phyloP scores from a whole-genome alignment of 164 flowering plant genomes.

The Akebia trifoliata region DNA sequence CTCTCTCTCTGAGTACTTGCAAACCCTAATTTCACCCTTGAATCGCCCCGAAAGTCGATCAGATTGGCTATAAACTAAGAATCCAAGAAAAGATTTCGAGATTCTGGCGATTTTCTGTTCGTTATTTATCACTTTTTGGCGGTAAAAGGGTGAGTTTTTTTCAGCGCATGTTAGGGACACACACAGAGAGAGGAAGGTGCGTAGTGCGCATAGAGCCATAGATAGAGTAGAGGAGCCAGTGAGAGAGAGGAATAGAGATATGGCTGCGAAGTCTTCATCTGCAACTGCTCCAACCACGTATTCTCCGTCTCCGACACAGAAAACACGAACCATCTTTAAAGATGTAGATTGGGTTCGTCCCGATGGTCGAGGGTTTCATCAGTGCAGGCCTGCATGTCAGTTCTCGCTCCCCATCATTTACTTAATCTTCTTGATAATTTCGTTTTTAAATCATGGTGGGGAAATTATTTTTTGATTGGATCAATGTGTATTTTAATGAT shows the following conservation, averaged over 20 bases:
- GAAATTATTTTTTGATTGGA: background rate
- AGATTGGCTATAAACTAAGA: too few species aligned
- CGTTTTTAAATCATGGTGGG: background rate
- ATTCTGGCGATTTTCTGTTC: too few species aligned
- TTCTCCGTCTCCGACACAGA: constrained; percentile 46
- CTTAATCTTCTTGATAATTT: background rate
- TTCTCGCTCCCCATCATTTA: background rate
- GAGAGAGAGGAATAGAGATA: constrained; percentile 12
- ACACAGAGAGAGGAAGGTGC: too few species aligned
- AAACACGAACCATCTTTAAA: constrained; percentile 32
- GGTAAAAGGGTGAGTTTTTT: too few species aligned
- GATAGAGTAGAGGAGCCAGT: background rate
- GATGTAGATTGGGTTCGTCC: constrained; percentile 72
- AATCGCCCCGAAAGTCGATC: too few species aligned
- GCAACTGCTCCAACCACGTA: constrained; percentile 51
- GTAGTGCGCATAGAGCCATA: too few species aligned
- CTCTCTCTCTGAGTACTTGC: too few species aligned
- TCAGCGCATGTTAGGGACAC: too few species aligned
- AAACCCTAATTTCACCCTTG: too few species aligned
- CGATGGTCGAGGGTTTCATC: constrained; percentile 79
- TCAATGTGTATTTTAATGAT: background rate
- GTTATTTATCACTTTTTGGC: too few species aligned
- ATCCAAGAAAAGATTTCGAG: too few species aligned
- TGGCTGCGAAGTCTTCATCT: constrained; percentile 45
- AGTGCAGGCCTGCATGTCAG: constrained; percentile 92